Evolutionary conservation across 768 basidiomycete species (phyloP).

Genomic region (Coprinellus aureogranulatus): DNA sequence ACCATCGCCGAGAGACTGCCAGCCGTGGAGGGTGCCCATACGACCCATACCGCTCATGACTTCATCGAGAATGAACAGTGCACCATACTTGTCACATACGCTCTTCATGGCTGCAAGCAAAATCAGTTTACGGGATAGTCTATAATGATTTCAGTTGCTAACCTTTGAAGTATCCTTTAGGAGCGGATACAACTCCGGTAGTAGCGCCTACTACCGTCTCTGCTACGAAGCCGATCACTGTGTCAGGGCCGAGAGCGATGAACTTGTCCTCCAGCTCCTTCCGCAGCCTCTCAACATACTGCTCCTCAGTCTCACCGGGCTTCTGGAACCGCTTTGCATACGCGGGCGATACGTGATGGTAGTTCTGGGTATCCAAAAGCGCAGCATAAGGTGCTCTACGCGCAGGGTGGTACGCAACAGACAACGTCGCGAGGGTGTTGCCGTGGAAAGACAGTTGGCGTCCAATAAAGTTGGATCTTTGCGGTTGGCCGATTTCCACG

Average conservation of each 20-base stretch:
- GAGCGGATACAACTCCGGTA: conserved; percentile 71
- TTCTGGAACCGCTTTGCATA: conserved; percentile 78
- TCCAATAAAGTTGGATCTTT: conserved; percentile 77
- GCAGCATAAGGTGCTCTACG: conserved; percentile 68
- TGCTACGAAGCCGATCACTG: conserved; percentile 79
- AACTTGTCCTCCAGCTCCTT: conserved; percentile 87
- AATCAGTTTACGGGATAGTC: too few relatives aligned
- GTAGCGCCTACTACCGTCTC: conserved; percentile 89
- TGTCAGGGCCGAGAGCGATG: conserved; percentile 75
- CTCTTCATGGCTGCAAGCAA: conserved; percentile 73
- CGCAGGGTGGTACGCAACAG: conserved; percentile 62
- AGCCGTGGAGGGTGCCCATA: conserved; percentile 84
- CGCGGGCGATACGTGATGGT: conserved; percentile 86
- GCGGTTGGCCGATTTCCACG: conserved; percentile 62
- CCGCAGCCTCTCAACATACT: conserved; percentile 75
- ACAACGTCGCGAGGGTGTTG: conserved; percentile 71
- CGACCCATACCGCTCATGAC: conserved; percentile 93
- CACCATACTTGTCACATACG: conserved; percentile 74
- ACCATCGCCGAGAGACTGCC: conserved; percentile 81
- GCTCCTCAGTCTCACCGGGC: conserved; percentile 66
- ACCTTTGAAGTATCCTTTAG: conserved; percentile 79
- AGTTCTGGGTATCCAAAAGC: conserved; percentile 62
- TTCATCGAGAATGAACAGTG: conserved; percentile 84
- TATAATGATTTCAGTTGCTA: too few relatives aligned
- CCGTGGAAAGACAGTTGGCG: conserved; percentile 82